These are phyloP conservation scores for Populus simonii DNA, from an alignment of 345 rosid species.

Conservation along the genomic window DNA sequence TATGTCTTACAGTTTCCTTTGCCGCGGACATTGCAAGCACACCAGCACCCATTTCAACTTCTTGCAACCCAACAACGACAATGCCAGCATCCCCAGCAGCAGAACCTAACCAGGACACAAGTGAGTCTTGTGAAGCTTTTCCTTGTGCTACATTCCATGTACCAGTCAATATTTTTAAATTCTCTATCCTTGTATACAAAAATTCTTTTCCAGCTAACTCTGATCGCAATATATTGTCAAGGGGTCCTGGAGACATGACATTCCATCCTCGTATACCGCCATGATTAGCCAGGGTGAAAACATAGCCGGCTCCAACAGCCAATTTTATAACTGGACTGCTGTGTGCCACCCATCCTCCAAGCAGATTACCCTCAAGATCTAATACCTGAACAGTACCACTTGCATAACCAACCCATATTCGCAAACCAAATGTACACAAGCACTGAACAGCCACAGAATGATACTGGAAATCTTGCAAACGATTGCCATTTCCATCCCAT, in stretches of 20 bases:
- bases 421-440: slow-evolving; percentile 71
- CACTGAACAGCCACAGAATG: slow-evolving; percentile 71
- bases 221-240: slow-evolving; percentile 58
- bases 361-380: slow-evolving; percentile 78
- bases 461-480: slow-evolving; percentile 61
- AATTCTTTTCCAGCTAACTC: slow-evolving; percentile 60
- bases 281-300: slow-evolving; percentile 87
- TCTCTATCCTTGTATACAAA: slow-evolving; percentile 52
- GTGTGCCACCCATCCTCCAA: slow-evolving; percentile 81
- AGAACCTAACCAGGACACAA: slow-evolving; percentile 78
- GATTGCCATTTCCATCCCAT: slow-evolving; percentile 89
- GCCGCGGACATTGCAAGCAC: slow-evolving; percentile 98
- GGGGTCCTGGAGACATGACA: slow-evolving; percentile 77
- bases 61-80: slow-evolving; percentile 89
- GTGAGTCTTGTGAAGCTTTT: slow-evolving; percentile 68
- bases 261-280: slow-evolving; percentile 95
- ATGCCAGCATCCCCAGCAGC: slow-evolving; percentile 76
- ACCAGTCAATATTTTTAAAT: slow-evolving; percentile 63
- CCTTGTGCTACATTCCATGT: slow-evolving; percentile 99
- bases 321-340: slow-evolving; percentile 75
- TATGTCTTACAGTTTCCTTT: slow-evolving; percentile 82
- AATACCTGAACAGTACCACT: slow-evolving; percentile 77
- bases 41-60: slow-evolving; percentile 99
- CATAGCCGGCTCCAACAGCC: slow-evolving; percentile 62
- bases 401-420: slow-evolving; percentile 78